Conservation (phyloP, 495 filamentous ascomycete species). For the Aspergillus bridgeri region DNA sequence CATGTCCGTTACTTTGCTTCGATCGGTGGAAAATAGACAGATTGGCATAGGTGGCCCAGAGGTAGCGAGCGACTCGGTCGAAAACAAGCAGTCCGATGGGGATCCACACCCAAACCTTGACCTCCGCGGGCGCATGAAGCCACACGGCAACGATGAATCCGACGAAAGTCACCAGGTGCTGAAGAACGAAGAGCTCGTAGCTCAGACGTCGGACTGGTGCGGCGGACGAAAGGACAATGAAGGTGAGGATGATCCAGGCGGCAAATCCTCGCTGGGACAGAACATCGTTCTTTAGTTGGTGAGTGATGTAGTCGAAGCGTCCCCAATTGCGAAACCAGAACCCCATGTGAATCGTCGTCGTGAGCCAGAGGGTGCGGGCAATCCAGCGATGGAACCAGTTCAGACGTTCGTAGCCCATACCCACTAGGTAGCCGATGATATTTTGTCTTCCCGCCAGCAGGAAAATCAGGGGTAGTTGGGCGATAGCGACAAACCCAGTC, state of each 20-base stretch:
- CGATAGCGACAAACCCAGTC: constrained; percentile 69
- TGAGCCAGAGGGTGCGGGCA: constrained; percentile 69
- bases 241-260: constrained; percentile 70
- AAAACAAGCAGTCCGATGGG: constrained; percentile 67
- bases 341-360: constrained; percentile 68
- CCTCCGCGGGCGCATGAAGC: constrained; percentile 57
- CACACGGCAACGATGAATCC: constrained; percentile 64
- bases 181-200: constrained; percentile 81
- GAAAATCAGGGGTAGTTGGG: constrained; percentile 80
- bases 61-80: constrained; percentile 59
- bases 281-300: constrained; percentile 59
- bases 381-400: constrained; percentile 88
- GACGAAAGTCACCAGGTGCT: constrained; percentile 67
- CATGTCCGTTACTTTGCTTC: constrained; percentile 14
- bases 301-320: constrained; percentile 57
- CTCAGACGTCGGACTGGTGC: constrained; percentile 63
- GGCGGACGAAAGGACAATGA: constrained; percentile 65
- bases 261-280: constrained; percentile 67
- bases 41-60: constrained; percentile 59
- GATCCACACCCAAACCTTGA: constrained; percentile 63
- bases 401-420: constrained; percentile 68
- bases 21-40: constrained; percentile 53
- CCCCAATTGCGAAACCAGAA: constrained; percentile 71
- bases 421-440: constrained; percentile 64
- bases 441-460: constrained; percentile 77